Conservation (phyloP, 305 asterid genomes). For the Fraxinus velutina region DNA sequence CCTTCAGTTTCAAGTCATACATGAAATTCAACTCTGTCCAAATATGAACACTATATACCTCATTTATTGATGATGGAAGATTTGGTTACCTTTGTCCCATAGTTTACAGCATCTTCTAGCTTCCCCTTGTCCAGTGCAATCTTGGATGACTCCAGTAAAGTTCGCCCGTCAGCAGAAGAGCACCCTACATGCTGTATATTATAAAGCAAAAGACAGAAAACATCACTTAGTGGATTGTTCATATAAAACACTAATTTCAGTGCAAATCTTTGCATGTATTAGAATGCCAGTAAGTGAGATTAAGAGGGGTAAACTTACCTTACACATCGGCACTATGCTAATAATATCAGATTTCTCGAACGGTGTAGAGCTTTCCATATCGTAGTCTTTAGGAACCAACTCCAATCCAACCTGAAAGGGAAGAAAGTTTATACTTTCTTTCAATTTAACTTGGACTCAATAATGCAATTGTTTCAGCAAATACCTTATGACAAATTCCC, state of each 20-base stretch:
- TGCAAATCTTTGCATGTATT: constrained; percentile 9
- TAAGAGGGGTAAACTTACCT: constrained; percentile 44
- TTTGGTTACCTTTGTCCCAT: constrained; percentile 81
- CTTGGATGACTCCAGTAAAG: constrained; percentile 91
- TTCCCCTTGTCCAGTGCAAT: constrained; percentile 98
- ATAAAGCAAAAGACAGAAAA: constrained; percentile 26
- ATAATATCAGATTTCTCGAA: constrained; percentile 70
- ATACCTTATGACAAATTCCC: constrained; percentile 96
- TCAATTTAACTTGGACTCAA: constrained; percentile 18
- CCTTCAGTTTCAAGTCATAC: constrained; percentile 51
- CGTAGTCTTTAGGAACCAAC: constrained; percentile 86
- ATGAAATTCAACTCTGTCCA: constrained; percentile 23
- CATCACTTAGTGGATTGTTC: constrained; percentile 1
- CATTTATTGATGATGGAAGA: constrained; percentile 7
- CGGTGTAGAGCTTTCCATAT: constrained; percentile 76
- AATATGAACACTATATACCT: constrained; percentile 20
- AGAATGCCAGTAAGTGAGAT: constrained; percentile 18
- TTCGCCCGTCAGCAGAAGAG: constrained; percentile 98
- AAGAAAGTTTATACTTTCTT: constrained; percentile 26
- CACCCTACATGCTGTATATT: constrained; percentile 80
- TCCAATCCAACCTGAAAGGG: constrained; percentile 80
- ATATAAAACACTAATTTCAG: not conserved
- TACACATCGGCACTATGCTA: constrained; percentile 88
- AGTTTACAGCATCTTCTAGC: constrained; percentile 89
- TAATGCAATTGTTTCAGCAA: constrained; percentile 20